Evolutionary conservation across 163 green algal species (phyloP).

Genomic region (Scenedesmus sp.): DNA sequence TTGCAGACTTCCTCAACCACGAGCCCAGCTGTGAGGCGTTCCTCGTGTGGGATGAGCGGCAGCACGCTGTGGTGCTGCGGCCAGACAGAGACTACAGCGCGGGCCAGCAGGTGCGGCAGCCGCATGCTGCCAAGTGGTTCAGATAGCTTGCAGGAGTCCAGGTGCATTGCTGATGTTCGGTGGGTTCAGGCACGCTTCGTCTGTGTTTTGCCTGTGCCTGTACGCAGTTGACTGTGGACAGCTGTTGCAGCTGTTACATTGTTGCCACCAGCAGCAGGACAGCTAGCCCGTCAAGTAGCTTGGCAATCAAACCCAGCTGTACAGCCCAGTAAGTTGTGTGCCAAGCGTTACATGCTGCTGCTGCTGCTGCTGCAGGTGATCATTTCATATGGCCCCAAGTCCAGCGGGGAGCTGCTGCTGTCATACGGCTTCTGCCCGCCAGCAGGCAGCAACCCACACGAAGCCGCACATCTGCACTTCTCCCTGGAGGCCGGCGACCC

Average conservation of each 20-base stretch:
- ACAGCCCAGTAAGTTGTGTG: too few species aligned
- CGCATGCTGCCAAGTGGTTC: too few species aligned
- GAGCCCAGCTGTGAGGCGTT: conserved; percentile 47
- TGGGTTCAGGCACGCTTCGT: too few species aligned
- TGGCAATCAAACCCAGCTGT: too few species aligned
- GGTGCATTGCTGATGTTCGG: too few species aligned
- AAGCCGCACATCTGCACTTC: conserved; percentile 30
- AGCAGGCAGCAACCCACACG: conserved; percentile 48
- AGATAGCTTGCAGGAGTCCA: neutral
- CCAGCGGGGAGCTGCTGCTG: conserved; percentile 83
- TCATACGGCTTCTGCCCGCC: conserved; percentile 83
- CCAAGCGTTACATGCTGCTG: neutral
- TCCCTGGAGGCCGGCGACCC: neutral
- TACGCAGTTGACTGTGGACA: too few species aligned
- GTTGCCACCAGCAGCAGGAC: too few species aligned
- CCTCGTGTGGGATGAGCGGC: conserved; percentile 65
- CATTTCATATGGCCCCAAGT: conserved; percentile 81
- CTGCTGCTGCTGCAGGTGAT: conserved; percentile 46
- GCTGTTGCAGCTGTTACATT: too few species aligned
- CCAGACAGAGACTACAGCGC: conserved; percentile 69
- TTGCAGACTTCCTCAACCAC: conserved; percentile 85
- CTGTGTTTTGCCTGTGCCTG: too few species aligned
- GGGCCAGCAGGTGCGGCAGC: conserved; percentile 78
- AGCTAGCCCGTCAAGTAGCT: too few species aligned
- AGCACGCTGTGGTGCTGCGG: conserved; percentile 65